Percentiles rank a stretch among this genome's conserved stretches.
Evolutionary conservation across 805 yeast species (phyloP).

Genomic region (Pichia kluyveri): DNA sequence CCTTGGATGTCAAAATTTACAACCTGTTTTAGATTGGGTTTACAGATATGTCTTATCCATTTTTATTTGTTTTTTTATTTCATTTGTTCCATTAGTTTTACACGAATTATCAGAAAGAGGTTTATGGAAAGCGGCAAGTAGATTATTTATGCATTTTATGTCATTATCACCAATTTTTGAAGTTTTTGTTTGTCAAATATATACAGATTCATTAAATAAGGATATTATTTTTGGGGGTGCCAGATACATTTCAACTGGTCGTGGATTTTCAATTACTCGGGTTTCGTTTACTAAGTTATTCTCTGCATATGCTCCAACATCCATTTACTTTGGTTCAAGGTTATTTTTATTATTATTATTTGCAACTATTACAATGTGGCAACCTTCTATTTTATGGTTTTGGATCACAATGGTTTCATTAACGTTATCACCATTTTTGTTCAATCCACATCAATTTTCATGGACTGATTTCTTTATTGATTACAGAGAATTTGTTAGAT

Average conservation of each 20-base stretch:
- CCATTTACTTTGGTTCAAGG: conserved; percentile 72
- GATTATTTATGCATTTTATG: conserved; percentile 66
- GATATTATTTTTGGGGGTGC: conserved; percentile 91
- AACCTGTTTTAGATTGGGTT: conserved; percentile 87
- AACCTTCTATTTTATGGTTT: conserved; percentile 55
- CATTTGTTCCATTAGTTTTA: conserved; percentile 78
- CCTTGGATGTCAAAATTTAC: conserved; percentile 74
- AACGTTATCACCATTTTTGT: conserved; percentile 41
- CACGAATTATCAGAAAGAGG: conserved; percentile 90
- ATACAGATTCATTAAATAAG: conserved; percentile 65
- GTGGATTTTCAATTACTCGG: conserved; percentile 88
- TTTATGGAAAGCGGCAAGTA: conserved; percentile 55
- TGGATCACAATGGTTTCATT: conserved; percentile 40
- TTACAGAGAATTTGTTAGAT: conserved; percentile 43
- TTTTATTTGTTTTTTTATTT: conserved; percentile 85
- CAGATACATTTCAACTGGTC: conserved; percentile 81
- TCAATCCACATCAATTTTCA: conserved; percentile 47
- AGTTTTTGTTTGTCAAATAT: conserved; percentile 90
- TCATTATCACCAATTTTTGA: conserved; percentile 89
- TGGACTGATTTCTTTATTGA: conserved; percentile 40
- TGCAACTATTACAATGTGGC: conserved; percentile 77
- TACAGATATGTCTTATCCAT: conserved; percentile 81
- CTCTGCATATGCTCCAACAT: conserved; percentile 64
- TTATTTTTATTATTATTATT: conserved; percentile 62
- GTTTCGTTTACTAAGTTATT: conserved; percentile 62